phyloP scores from a whole-genome alignment of 2,329 filamentous ascomycete genomes.

The Emydomyces testavorans region DNA sequence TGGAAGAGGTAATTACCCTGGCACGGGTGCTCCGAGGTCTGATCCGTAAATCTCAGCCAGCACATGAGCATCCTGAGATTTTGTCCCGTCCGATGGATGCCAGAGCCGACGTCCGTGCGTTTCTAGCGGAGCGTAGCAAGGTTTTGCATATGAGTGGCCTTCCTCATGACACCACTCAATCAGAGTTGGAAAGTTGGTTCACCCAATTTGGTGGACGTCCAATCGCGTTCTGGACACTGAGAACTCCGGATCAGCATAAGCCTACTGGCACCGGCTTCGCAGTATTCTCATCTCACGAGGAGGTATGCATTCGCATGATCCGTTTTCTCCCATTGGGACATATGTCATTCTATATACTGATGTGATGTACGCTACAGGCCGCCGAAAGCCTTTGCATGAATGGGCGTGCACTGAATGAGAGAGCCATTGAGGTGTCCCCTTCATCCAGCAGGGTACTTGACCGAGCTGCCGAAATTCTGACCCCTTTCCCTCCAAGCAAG shows the following conservation, averaged over 20 bases:
- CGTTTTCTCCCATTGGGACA: background rate
- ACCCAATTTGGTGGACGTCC: constrained; percentile 95
- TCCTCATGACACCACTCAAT: constrained; percentile 96
- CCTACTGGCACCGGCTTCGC: constrained; percentile 97
- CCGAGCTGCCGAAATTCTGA: constrained; percentile 87
- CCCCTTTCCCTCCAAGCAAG: constrained; percentile 95
- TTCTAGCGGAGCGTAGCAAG: constrained; percentile 92
- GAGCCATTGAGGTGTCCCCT: constrained; percentile 96
- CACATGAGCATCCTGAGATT: constrained; percentile 88
- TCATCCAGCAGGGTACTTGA: constrained; percentile 95
- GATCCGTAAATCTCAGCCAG: constrained; percentile 90
- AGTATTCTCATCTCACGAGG: constrained; percentile 97
- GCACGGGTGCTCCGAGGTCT: constrained; percentile 83
- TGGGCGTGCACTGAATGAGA: constrained; percentile 91
- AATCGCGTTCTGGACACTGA: constrained; percentile 97
- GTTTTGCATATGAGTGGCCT: constrained; percentile 96
- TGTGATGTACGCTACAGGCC: constrained; percentile 47
- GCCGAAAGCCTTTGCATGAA: constrained; percentile 99
- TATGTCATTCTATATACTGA: constrained; percentile 13
- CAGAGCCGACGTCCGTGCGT: constrained; percentile 87
- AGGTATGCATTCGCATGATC: constrained; percentile 50
- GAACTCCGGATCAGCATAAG: constrained; percentile 97
- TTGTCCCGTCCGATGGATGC: constrained; percentile 93
- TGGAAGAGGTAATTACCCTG: constrained; percentile 94
- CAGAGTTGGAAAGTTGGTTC: constrained; percentile 98